Conservation (phyloP, 2,329 filamentous ascomycete genomes). For the Seiridium cupressi region DNA sequence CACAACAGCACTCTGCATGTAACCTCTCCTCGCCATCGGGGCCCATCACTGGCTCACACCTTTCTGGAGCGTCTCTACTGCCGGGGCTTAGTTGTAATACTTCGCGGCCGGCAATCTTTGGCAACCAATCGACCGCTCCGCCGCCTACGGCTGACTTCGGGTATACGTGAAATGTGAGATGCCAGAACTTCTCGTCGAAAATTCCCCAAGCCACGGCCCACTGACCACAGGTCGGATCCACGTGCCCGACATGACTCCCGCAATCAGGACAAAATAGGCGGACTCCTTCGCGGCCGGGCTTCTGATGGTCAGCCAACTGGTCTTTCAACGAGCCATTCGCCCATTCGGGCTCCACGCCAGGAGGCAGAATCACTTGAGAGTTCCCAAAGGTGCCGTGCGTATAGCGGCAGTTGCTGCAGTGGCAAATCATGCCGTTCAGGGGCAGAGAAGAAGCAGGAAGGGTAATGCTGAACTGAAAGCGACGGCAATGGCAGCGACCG, state of each 20-base stretch:
- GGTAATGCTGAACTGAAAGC: not conserved
- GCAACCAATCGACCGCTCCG: not conserved
- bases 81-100: not conserved
- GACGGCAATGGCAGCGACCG: not conserved
- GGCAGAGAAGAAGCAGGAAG: not conserved
- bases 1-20: slow-evolving; percentile 42
- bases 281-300: not conserved
- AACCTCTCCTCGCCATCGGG: slow-evolving; percentile 35
- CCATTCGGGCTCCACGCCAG: slow-evolving; percentile 1
- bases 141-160: not conserved
- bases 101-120: not conserved
- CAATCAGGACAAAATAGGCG: not conserved
- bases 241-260: not conserved
- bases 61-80: not conserved
- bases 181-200: slow-evolving; percentile 2
- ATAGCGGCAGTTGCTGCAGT: not conserved
- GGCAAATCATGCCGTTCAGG: not conserved
- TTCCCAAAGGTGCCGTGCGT: not conserved
- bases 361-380: not conserved
- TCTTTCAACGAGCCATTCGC: not conserved
- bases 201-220: not conserved
- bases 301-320: not conserved
- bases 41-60: slow-evolving; percentile 25
- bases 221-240: not conserved
- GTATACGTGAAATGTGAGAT: not conserved